These are phyloP conservation scores for Penicillium griseofulvum DNA, from an alignment of 2,329 filamentous ascomycete genomes.

Conservation along the genomic window DNA sequence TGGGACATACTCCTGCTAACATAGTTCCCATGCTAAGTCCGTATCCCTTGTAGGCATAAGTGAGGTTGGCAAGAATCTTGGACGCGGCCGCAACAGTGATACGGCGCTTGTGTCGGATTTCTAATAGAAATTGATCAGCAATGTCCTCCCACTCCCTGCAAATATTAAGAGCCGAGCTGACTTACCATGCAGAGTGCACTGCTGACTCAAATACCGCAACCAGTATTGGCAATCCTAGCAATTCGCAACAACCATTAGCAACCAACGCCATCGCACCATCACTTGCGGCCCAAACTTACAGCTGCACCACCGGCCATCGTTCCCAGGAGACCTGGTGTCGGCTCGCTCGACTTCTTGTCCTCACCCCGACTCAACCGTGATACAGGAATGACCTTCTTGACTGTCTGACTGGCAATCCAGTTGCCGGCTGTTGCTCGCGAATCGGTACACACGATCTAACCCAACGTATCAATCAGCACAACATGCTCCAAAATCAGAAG, in stretches of 20 bases:
- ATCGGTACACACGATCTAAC: constrained; percentile 87
- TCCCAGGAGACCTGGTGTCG: constrained; percentile 64
- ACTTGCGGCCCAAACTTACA: constrained; percentile 47
- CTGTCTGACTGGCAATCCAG: constrained; percentile 99
- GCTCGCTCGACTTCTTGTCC: constrained; percentile 35
- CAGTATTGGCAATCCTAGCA: constrained; percentile 94
- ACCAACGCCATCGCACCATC: background rate
- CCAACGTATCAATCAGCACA: background rate
- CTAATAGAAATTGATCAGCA: constrained; percentile 19
- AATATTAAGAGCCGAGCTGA: background rate
- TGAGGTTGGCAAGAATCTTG: constrained; percentile 97
- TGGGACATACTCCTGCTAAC: constrained; percentile 93
- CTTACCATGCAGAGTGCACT: constrained; percentile 86
- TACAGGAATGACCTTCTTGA: constrained; percentile 90
- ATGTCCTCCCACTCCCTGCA: background rate
- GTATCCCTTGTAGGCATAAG: constrained; percentile 99
- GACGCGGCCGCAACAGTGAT: constrained; percentile 96
- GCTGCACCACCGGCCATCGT: constrained; percentile 98
- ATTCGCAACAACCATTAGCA: constrained; percentile 11
- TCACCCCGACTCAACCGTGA: constrained; percentile 41
- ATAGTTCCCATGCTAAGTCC: constrained; percentile 99
- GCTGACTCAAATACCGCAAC: constrained; percentile 97
- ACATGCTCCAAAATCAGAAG: background rate
- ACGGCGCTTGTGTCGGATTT: constrained; percentile 97
- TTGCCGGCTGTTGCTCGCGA: constrained; percentile 95